These are phyloP conservation scores for Paecilomyces niveus DNA, from an alignment of 2,329 filamentous ascomycete genomes.

Conservation along the genomic window DNA sequence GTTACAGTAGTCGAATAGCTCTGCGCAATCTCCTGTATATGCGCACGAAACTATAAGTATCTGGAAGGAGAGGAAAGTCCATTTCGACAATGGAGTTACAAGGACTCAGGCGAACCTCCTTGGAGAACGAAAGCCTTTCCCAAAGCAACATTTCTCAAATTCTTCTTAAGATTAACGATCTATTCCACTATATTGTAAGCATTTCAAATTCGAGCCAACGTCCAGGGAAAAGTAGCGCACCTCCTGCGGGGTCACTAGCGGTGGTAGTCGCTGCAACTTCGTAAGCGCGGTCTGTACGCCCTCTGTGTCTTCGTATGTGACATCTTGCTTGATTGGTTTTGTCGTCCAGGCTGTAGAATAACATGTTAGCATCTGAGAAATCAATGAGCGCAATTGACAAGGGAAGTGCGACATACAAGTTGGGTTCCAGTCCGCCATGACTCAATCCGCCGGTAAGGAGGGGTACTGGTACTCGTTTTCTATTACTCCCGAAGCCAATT, in stretches of 20 bases:
- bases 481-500: background rate
- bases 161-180: constrained; percentile 71
- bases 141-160: constrained; percentile 75
- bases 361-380: background rate
- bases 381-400: background rate
- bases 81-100: constrained; percentile 48
- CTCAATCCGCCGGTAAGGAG: background rate
- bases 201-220: constrained; percentile 7
- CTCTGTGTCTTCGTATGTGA: constrained; percentile 37
- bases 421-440: constrained; percentile 24
- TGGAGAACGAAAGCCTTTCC: constrained; percentile 92
- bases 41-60: constrained; percentile 29
- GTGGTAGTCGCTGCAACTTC: constrained; percentile 39
- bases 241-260: constrained; percentile 41
- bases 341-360: constrained; percentile 30
- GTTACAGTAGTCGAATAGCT: constrained; percentile 94
- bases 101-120: constrained; percentile 51
- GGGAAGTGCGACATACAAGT: constrained; percentile 15
- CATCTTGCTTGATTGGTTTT: constrained; percentile 41
- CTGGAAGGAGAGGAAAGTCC: constrained; percentile 93
- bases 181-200: constrained; percentile 10
- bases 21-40: constrained; percentile 67
- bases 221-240: constrained; percentile 13
- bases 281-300: constrained; percentile 32
- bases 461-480: background rate